phyloP scores from a whole-genome alignment of 495 filamentous ascomycete genomes.

The Penicillium flavigenum region DNA sequence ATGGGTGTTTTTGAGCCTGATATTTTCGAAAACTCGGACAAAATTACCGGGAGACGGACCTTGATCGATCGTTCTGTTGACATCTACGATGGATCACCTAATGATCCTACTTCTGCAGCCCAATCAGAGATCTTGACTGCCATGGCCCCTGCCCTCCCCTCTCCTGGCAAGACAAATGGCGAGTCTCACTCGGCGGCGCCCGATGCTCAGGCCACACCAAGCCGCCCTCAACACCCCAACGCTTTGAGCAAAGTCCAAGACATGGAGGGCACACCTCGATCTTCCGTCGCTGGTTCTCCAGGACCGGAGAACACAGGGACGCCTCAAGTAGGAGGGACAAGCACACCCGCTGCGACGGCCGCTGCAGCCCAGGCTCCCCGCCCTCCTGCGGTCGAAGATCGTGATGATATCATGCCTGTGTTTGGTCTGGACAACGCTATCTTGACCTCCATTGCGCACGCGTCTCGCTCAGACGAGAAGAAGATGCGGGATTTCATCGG shows the following conservation, averaged over 20 bases:
- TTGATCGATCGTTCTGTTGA: slow-evolving; percentile 84
- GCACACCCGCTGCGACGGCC: slow-evolving; percentile 32
- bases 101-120: slow-evolving; percentile 83
- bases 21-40: slow-evolving; percentile 77
- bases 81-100: slow-evolving; percentile 84
- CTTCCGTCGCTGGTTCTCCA: slow-evolving; percentile 83
- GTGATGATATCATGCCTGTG: slow-evolving; percentile 77
- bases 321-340: slow-evolving; percentile 56
- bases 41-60: slow-evolving; percentile 73
- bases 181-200: slow-evolving; percentile 27
- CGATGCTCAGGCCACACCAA: slow-evolving; percentile 43
- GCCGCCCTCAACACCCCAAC: slow-evolving; percentile 39
- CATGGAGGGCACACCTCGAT: slow-evolving; percentile 68
- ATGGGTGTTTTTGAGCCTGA: slow-evolving; percentile 86
- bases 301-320: slow-evolving; percentile 71
- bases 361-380: slow-evolving; percentile 32
- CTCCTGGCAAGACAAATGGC: slow-evolving; percentile 37
- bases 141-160: slow-evolving; percentile 58
- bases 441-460: slow-evolving; percentile 81
- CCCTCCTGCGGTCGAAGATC: slow-evolving; percentile 56
- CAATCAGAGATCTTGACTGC: slow-evolving; percentile 73
- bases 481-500: slow-evolving; percentile 89
- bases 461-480: slow-evolving; percentile 83
- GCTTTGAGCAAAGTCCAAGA: slow-evolving; percentile 53
- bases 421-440: slow-evolving; percentile 87